Evolutionary conservation across 306 rosid genomes (phyloP), one percentile per base, ranked within the genome.

Genomic region (Cicer cuneatum): DNA sequence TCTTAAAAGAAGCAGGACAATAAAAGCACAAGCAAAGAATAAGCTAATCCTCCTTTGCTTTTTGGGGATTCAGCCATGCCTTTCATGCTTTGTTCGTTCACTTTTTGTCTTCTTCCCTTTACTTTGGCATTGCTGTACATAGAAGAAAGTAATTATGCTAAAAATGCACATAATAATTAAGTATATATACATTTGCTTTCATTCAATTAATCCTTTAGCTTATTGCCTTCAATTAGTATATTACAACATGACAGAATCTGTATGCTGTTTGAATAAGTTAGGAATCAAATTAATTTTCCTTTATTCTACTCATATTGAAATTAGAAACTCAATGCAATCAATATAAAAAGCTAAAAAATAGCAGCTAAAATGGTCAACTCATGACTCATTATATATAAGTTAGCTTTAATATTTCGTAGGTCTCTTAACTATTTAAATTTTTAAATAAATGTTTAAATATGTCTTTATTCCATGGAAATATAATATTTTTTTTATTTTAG

Each of bases 121-220:
- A 29, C 79, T 56, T 38, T 66, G 48, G 13, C 75, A 74, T 88
- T 84, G 83, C 85, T 84, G 80, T 45, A 69, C 43, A 43, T 14
- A 71, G 76, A 88, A 84, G 92, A 88, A 88, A 86, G 71, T 79
- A 59, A 35, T 16, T 59, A 69, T 74, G 43, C 73, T 60, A 76
- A 66, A 53, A 60, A 63, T 57, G 57, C 19, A 43, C 56, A 66
- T 8, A 49, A 48, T 51, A 60, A 70, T 69, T 47, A 47, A 29
- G 10, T 37, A 69, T 42, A 37, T 43, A 69, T 42, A 37, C 43
- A 53, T 29, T 71, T 29, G 40, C 42, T 42, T 51, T 52, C 1
- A 12, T 71, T 48, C 59, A 52, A 9, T 19, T 16, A 68, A 3
- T 10, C 73, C 57, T 24, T 42, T 37, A 14, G 57, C 21, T 2